Base-by-base conservation (phyloP, 768 basidiomycete species). In the Kwoniella newhampshirensis region DNA sequence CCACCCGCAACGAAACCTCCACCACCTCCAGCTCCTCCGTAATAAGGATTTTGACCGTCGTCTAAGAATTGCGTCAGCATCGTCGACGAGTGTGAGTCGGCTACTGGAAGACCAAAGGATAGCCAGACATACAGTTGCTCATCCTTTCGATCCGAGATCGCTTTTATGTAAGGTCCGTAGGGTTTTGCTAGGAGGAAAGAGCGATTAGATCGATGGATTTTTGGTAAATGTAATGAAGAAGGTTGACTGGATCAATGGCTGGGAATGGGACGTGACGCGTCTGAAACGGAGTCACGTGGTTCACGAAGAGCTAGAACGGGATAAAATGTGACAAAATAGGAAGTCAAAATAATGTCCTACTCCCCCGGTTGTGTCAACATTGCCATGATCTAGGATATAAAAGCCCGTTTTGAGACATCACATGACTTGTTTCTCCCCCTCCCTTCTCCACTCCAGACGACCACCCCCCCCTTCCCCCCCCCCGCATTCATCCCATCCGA, bases 41-140 rank as follows among this genome's bases (percentile, higher is more conserved):
- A 66, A 51, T 72, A 72, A 18, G 70, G 70, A 51, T 72, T 72
- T 30, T 64, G 55, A 17, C 54, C 59, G 44, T 61, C 64, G 63
- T 66, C 59, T 64, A 28, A 20, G 30, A 23, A 46, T 21, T 58
- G 20, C 13, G 35, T 43, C 37, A 51, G 50, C 50, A 51, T 51
- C 17, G 32, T 25, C 3, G 6, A 3, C 3, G 18, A 35, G n/a
- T 5, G 12, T 20, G 4, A 42, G n/a, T 4, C 20, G 12, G 26
- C 9, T 45, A 32, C 45, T 50, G 8, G 17, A 13, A 37, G n/a
- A 23, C 17, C 32, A 39, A 42, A 36, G 44, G 27, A 30, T 15
- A 28, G 27, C n/a, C n/a, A 17, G 20, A 58, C 51, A 39, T 12
- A 59, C 56, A 51, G 32, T 54, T 50, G 47, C 57, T 58, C 51